These are phyloP conservation scores for Physcomitrium patens DNA, from an alignment of 225 moss, liverwort and hornwort genomes.

Conservation along the genomic window DNA sequence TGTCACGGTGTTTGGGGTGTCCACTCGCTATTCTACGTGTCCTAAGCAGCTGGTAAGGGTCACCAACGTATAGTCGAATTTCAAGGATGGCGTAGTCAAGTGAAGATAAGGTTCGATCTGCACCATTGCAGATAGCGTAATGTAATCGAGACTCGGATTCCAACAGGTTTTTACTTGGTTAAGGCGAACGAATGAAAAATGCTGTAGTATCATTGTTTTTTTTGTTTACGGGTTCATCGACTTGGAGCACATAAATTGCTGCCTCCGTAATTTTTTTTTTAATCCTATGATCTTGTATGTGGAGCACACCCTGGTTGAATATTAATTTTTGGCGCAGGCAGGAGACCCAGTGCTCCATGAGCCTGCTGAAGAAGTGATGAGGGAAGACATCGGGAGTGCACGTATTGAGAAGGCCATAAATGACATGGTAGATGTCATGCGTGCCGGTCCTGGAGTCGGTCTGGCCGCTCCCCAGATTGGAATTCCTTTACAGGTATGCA, in stretches of 20 bases:
- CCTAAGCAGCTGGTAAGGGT: neutral
- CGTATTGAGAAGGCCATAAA: constrained; percentile 91
- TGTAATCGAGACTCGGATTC: neutral
- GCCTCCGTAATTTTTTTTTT: neutral
- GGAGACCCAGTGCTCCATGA: constrained; percentile 94
- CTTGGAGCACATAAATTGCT: neutral
- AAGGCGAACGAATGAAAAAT: neutral
- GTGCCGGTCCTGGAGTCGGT: constrained; percentile 90
- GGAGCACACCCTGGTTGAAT: neutral
- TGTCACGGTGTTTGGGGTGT: neutral
- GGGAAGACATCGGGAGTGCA: constrained; percentile 75
- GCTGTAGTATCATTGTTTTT: neutral
- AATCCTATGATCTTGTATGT: too few species aligned
- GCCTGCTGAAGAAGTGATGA: constrained; percentile 71
- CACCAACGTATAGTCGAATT: neutral
- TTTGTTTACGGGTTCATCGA: neutral
- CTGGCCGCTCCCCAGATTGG: constrained; percentile 95
- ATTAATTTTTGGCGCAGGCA: constrained; percentile 47
- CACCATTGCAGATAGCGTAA: too few species aligned
- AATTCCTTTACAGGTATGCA: constrained; percentile 75
- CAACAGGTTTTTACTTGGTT: neutral
- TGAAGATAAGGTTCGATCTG: constrained; percentile 1
- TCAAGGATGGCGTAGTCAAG: neutral
- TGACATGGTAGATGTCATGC: constrained; percentile 97
- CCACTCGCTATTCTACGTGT: neutral